Conservation (phyloP, 352 stramenopile genomes). For the Globisporangium solare region DNA sequence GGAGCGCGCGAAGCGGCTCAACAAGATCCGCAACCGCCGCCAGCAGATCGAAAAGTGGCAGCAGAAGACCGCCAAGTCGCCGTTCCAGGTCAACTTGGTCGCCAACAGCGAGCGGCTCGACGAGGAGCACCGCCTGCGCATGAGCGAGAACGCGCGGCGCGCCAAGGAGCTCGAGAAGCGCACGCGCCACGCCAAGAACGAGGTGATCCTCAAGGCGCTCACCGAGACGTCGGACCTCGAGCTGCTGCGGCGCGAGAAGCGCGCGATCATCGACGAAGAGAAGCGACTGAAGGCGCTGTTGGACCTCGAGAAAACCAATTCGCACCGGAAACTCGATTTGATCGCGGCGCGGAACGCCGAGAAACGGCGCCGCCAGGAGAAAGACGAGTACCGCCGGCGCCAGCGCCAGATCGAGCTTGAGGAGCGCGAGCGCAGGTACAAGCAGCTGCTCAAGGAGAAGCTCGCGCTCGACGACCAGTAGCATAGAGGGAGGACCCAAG, state of each 20-base stretch:
- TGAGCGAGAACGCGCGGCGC: slow-evolving; percentile 69
- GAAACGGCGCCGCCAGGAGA: slow-evolving; percentile 86
- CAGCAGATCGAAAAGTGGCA: slow-evolving; percentile 81
- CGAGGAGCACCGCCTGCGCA: slow-evolving; percentile 82
- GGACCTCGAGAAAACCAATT: slow-evolving; percentile 93
- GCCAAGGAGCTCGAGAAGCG: slow-evolving; percentile 64
- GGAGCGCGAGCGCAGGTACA: slow-evolving; percentile 60
- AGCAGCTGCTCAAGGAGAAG: slow-evolving; percentile 76
- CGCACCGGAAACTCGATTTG: slow-evolving; percentile 89
- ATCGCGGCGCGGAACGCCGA: slow-evolving; percentile 88
- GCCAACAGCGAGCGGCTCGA: slow-evolving; percentile 93
- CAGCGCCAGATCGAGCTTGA: slow-evolving; percentile 67
- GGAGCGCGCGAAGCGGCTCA: slow-evolving; percentile 45
- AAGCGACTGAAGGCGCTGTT: slow-evolving; percentile 90
- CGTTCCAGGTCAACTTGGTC: slow-evolving; percentile 92
- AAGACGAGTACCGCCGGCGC: slow-evolving; percentile 77
- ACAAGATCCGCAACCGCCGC: slow-evolving; percentile 56
- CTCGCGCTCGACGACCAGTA: slow-evolving; percentile 50
- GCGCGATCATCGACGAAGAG: slow-evolving; percentile 93
- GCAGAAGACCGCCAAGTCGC: slow-evolving; percentile 86
- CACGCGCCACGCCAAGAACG: slow-evolving; percentile 86
- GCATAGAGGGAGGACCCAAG: too few species aligned
- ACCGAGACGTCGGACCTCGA: slow-evolving; percentile 90
- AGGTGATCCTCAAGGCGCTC: slow-evolving; percentile 91
- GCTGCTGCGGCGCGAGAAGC: slow-evolving; percentile 89